Evolutionary conservation across 2,329 filamentous ascomycete species (phyloP), one percentile per base, ranked within the genome.

Genomic region (Colletotrichum lindemuthianum): DNA sequence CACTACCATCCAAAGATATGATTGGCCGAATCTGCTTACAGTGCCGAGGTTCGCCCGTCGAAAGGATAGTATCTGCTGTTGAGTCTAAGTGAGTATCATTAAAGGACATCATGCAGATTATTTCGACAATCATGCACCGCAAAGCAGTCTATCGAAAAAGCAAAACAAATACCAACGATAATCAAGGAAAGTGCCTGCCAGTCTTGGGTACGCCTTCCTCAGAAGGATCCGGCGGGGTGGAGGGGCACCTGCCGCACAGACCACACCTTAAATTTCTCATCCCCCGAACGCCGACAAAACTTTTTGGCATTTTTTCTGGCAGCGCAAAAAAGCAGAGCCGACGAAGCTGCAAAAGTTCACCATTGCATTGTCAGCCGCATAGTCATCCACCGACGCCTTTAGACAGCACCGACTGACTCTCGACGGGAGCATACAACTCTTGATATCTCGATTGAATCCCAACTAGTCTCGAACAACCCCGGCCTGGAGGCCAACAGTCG

Each of bases 251-350:
- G 2, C 51, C 7, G 73, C 73, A 74, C 72, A 60, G 71, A 71
- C 72, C 73, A 71, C 63, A 73, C 67, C 73, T 74, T 71, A 72
- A 71, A 69, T 39, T 59, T 55, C 52, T 60, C 56, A 45, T 60
- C 36, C 65, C 40, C 65, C 67, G 67, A 68, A 51, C 65, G 60
- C 67, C 67, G 67, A 68, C 65, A 72, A 71, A 70, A 65, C 67
- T 67, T 70, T 59, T 67, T 64, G 65, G 65, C 65, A 60, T 64
- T 59, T 61, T 63, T 58, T 65, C 53, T 34, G 32, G 41, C 43
- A 15, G 37, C 36, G 37, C 32, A 54, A 13, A 39, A 51, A 33
- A 34, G 39, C 41, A 56, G 44, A 58, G 33, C 15, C 50, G 41
- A 15, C 32, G 37, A 58, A 49, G 55, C 54, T 63, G 60, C 60